Evolutionary conservation across 2,329 filamentous ascomycete species (phyloP).

Genomic region (Talaromyces sp.): DNA sequence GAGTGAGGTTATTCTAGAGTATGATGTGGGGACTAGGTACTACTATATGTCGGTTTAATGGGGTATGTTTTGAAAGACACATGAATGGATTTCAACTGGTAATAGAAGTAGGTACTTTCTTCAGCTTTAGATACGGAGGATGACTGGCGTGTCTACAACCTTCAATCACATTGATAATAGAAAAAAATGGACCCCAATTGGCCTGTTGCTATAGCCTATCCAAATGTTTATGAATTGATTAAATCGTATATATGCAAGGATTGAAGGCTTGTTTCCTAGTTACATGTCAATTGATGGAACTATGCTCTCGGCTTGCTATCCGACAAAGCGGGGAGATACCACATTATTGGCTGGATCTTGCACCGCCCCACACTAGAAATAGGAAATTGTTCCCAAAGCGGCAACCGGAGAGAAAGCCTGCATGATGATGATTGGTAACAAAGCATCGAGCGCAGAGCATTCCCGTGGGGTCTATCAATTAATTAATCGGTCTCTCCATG

Average conservation of each 20-base stretch:
- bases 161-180: no score
- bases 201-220: neutral
- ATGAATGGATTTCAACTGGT: neutral
- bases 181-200: neutral
- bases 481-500: neutral
- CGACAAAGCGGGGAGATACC: no score
- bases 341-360: no score
- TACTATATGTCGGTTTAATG: slow-evolving; percentile 26
- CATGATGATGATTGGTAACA: neutral
- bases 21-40: slow-evolving; percentile 39
- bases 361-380: no score
- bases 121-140: neutral
- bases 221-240: neutral
- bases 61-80: neutral
- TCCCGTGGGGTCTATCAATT: neutral
- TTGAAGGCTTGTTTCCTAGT: no score
- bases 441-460: neutral
- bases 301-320: neutral
- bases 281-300: no score
- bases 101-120: neutral
- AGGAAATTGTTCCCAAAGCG: no score
- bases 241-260: neutral
- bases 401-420: no score
- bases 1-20: slow-evolving; percentile 39
- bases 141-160: neutral